Evolutionary conservation across 345 rosid species (phyloP).

Genomic region (Brassica carinata): DNA sequence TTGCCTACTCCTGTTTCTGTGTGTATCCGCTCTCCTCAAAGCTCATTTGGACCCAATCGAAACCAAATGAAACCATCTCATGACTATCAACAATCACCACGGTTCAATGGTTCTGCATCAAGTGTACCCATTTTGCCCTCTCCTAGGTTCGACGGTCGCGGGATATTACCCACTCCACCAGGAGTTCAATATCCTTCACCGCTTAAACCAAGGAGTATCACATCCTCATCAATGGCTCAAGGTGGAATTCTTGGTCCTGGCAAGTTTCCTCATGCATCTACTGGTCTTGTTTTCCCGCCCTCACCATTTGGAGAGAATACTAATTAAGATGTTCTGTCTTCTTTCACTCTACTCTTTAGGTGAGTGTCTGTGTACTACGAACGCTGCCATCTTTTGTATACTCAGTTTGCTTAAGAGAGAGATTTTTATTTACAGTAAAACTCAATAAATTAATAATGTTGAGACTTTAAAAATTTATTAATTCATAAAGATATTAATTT

Average conservation of each 20-base stretch:
- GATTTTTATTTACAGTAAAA: background rate
- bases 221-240: slow-evolving; percentile 60
- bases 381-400: background rate
- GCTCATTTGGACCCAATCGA: slow-evolving; percentile 52
- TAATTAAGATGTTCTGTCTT: background rate
- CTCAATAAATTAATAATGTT: no score
- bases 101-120: slow-evolving; percentile 50
- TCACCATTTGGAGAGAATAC: background rate
- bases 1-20: slow-evolving; percentile 64
- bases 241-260: slow-evolving; percentile 78
- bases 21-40: slow-evolving; percentile 76
- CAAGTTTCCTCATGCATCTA: slow-evolving; percentile 47
- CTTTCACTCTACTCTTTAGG: background rate
- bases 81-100: slow-evolving; percentile 38
- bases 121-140: slow-evolving; percentile 43
- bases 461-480: no score
- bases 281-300: background rate
- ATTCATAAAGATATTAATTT: no score
- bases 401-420: background rate
- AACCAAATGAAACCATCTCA: slow-evolving; percentile 43
- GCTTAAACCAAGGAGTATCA: slow-evolving; percentile 43
- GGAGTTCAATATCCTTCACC: slow-evolving; percentile 54
- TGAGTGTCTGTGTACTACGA: background rate
- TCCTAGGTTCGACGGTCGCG: slow-evolving; percentile 45
- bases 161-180: slow-evolving; percentile 66